phyloP scores from a whole-genome alignment of 1,284 basidiomycete species.

The Tetrapyrgos nigripes region DNA sequence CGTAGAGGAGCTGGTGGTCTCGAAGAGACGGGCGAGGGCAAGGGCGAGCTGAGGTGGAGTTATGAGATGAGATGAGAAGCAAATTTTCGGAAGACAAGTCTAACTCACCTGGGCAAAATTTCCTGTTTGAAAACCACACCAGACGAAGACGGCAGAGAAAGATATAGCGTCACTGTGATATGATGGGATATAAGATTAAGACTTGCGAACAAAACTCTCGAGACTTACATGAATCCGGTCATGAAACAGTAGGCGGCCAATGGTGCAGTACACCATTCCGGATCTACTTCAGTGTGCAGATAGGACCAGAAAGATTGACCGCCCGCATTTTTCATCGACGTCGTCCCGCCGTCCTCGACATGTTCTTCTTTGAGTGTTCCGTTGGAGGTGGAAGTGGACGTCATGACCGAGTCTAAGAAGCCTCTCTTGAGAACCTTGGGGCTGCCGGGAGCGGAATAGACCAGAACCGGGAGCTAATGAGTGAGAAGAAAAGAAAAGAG shows the following conservation, averaged over 20 bases:
- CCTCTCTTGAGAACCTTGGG: too few relatives aligned
- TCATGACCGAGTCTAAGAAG: too few relatives aligned
- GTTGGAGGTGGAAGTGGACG: too few relatives aligned
- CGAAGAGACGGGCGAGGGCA: conserved; percentile 52
- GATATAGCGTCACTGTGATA: conserved; percentile 67
- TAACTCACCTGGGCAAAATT: conserved; percentile 29
- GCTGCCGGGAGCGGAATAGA: too few relatives aligned
- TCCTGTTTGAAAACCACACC: conserved; percentile 33
- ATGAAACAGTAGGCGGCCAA: conserved; percentile 31
- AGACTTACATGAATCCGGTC: conserved; percentile 32
- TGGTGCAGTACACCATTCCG: conserved; percentile 22
- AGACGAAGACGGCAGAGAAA: conserved; percentile 29
- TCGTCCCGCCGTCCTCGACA: neutral
- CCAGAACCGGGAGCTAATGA: too few relatives aligned
- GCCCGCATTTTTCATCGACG: neutral
- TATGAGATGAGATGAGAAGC: neutral
- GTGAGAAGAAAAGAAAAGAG: too few relatives aligned
- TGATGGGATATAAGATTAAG: neutral
- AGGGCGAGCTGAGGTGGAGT: neutral
- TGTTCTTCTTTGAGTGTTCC: neutral
- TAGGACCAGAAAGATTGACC: neutral
- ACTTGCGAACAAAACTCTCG: neutral
- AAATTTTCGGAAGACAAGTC: neutral
- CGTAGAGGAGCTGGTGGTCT: conserved; percentile 13
- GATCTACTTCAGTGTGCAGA: conserved; percentile 23